Percentiles rank a stretch among this genome's conserved stretches.
Evolutionary conservation across 345 rosid genomes (phyloP).

Genomic region (Gossypium longicalyx): DNA sequence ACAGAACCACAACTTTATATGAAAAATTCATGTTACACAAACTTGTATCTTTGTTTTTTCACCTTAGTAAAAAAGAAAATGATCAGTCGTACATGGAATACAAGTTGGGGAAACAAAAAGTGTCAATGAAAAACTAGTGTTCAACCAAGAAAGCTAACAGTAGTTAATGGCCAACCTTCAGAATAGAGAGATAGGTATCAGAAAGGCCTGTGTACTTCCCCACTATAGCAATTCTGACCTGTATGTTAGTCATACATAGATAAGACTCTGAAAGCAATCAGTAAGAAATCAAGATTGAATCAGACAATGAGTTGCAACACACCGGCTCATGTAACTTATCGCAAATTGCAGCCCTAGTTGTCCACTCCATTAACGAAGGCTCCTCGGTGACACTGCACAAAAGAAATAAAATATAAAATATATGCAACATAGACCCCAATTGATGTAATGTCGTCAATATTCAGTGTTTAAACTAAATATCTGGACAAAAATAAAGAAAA

Average conservation of each 20-base stretch:
- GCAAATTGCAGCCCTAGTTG: constrained; percentile 53
- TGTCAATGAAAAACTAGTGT: not conserved
- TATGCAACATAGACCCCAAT: not conserved
- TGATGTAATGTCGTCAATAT: not conserved
- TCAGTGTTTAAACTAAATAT: not conserved
- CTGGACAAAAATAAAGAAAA: not conserved
- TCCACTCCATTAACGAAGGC: constrained; percentile 79
- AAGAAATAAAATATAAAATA: constrained; percentile 3
- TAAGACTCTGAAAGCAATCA: constrained; percentile 22
- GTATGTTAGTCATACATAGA: constrained; percentile 18
- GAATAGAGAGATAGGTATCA: constrained; percentile 86
- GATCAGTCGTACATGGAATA: too few species aligned
- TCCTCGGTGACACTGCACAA: constrained; percentile 51
- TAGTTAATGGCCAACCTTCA: constrained; percentile 42
- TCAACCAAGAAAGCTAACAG: not conserved
- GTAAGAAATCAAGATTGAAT: not conserved
- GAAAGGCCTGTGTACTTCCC: constrained; percentile 91
- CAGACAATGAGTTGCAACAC: constrained; percentile 20
- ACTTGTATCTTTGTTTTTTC: too few species aligned
- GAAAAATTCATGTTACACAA: too few species aligned
- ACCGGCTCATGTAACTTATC: constrained; percentile 72
- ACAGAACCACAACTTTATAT: too few species aligned
- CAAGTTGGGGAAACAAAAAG: too few species aligned
- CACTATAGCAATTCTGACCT: constrained; percentile 94
- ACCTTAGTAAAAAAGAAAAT: too few species aligned